phyloP scores from a whole-genome alignment of 208 protist genomes.

The Trypanosoma cruzi region DNA sequence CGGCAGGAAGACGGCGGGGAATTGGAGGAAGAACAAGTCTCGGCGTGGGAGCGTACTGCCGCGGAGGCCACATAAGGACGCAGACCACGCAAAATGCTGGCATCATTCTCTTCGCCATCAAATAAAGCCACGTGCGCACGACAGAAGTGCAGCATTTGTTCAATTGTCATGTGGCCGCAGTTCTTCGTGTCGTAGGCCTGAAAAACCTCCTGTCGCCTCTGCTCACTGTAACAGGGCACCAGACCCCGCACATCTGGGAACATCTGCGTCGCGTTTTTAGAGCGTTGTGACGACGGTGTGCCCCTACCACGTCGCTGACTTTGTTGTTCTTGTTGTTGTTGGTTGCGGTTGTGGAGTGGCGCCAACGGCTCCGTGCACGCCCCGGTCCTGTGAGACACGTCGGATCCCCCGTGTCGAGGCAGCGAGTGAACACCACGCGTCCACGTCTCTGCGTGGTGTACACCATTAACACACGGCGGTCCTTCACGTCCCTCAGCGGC shows the following conservation, averaged over 20 bases:
- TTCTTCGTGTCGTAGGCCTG: slow-evolving; percentile 28
- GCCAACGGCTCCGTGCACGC: not conserved
- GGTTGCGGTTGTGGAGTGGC: too few relatives aligned
- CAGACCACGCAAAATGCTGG: slow-evolving; percentile 29
- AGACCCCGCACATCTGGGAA: slow-evolving; percentile 4
- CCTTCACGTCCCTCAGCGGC: too few relatives aligned
- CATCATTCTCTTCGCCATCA: slow-evolving; percentile 26
- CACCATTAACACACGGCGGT: too few relatives aligned
- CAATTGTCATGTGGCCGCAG: slow-evolving; percentile 26
- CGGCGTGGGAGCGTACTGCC: not conserved
- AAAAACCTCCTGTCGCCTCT: slow-evolving; percentile 30
- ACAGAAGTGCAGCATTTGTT: slow-evolving; percentile 45
- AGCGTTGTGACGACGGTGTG: not conserved
- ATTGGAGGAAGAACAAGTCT: not conserved
- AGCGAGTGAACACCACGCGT: not conserved
- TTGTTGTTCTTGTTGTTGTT: not conserved
- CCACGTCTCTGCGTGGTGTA: not conserved
- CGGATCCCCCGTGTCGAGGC: too few relatives aligned
- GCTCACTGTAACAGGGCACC: slow-evolving; percentile 42
- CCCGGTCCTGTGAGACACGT: not conserved
- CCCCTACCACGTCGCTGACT: not conserved
- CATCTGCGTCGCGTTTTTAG: not conserved
- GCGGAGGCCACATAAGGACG: slow-evolving; percentile 24
- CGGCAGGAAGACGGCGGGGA: not conserved
- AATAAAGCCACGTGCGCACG: slow-evolving; percentile 35